phyloP scores from a whole-genome alignment of 257 asterid genomes.

The Solanum chilense region DNA sequence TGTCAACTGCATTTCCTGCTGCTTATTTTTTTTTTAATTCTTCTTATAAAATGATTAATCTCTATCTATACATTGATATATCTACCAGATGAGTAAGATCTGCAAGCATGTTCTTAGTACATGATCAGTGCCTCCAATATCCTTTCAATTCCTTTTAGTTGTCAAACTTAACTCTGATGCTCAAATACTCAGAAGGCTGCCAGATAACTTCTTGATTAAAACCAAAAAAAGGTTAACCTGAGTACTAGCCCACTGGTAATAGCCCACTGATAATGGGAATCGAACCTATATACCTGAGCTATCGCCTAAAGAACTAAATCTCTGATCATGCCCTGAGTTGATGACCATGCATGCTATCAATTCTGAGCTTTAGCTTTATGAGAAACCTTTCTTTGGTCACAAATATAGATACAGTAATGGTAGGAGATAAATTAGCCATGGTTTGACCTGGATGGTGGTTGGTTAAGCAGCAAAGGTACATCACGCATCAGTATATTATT shows the following conservation, averaged over 20 bases:
- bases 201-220: not conserved
- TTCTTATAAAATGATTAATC: not conserved
- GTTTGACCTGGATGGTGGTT: not conserved
- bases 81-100: not conserved
- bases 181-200: not conserved
- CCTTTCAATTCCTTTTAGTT: not conserved
- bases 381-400: not conserved
- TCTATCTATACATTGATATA: not conserved
- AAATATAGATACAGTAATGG: not conserved
- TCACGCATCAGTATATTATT: not conserved
- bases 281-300: not conserved
- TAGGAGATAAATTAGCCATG: not conserved
- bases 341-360: not conserved
- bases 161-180: not conserved
- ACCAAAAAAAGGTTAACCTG: not conserved
- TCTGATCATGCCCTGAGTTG: not conserved
- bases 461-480: not conserved
- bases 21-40: not conserved
- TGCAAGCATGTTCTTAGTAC: not conserved
- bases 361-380: not conserved
- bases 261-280: not conserved
- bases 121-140: not conserved
- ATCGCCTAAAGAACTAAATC: not conserved
- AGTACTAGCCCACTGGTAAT: not conserved
- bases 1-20: not conserved